Conservation (phyloP, 2,329 filamentous ascomycete genomes). For the Lasiodiplodia sp. region DNA sequence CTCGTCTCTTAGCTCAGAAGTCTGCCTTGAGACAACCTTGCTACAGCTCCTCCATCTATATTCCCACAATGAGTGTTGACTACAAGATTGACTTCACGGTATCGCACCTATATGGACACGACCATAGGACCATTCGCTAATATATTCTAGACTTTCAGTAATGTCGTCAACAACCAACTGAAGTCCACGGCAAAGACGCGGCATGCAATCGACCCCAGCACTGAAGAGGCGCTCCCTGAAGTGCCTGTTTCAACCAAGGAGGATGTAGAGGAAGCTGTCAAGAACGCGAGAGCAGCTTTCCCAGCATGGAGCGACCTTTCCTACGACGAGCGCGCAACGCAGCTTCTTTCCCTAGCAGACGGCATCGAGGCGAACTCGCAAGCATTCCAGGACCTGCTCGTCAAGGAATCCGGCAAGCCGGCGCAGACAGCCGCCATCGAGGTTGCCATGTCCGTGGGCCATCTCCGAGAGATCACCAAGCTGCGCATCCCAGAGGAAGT, state of each 20-base stretch:
- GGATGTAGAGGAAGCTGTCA: slow-evolving; percentile 59
- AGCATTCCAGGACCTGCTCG: slow-evolving; percentile 35
- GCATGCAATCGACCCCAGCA: slow-evolving; percentile 60
- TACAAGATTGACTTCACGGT: slow-evolving; percentile 26
- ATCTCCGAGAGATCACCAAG: slow-evolving; percentile 43
- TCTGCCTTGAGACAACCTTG: not conserved
- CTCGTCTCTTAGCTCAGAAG: not conserved
- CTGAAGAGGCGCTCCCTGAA: slow-evolving; percentile 52
- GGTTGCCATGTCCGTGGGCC: slow-evolving; percentile 33
- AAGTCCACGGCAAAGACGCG: slow-evolving; percentile 51
- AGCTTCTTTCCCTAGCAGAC: slow-evolving; percentile 35
- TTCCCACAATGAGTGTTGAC: slow-evolving; percentile 9
- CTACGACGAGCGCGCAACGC: slow-evolving; percentile 35
- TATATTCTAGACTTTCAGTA: slow-evolving; percentile 35
- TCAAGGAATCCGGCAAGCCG: slow-evolving; percentile 38
- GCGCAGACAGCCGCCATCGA: slow-evolving; percentile 35
- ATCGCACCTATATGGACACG: not conserved
- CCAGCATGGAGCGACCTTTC: slow-evolving; percentile 49
- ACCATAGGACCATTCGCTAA: not conserved
- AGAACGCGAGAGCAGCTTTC: slow-evolving; percentile 53
- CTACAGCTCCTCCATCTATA: not conserved
- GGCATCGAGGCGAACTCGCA: slow-evolving; percentile 36
- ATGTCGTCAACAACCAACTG: slow-evolving; percentile 58
- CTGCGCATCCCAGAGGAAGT: slow-evolving; percentile 50
- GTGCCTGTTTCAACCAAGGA: slow-evolving; percentile 56